These are phyloP conservation scores for Aspergillus bertholletiae DNA, from an alignment of 495 filamentous ascomycete genomes.

Conservation along the genomic window DNA sequence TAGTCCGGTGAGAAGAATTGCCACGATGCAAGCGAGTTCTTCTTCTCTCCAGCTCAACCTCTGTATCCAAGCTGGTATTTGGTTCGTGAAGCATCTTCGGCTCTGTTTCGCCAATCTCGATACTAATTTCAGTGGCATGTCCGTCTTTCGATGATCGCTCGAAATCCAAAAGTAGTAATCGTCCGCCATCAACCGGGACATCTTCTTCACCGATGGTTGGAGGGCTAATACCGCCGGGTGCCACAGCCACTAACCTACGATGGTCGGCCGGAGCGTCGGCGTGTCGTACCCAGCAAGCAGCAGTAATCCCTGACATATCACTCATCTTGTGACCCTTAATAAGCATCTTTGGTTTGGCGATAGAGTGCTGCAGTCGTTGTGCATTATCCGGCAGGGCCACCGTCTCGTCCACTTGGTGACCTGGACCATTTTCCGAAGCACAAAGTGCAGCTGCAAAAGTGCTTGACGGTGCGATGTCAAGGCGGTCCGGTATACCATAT, in stretches of 20 bases:
- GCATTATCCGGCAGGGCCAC: slow-evolving; percentile 21
- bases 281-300: slow-evolving; percentile 39
- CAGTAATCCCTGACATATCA: slow-evolving; percentile 41
- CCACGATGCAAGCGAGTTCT: slow-evolving; percentile 52
- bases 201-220: slow-evolving; percentile 66
- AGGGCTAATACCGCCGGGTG: slow-evolving; percentile 66
- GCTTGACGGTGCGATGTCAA: slow-evolving; percentile 50
- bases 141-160: slow-evolving; percentile 57
- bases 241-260: slow-evolving; percentile 65
- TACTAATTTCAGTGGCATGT: slow-evolving; percentile 49
- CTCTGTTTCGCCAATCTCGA: slow-evolving; percentile 71
- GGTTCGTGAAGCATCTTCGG: slow-evolving; percentile 71
- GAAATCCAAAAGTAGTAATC: slow-evolving; percentile 77
- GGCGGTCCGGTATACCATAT: slow-evolving; percentile 72
- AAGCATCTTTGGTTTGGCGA: slow-evolving; percentile 33
- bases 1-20: slow-evolving; percentile 18
- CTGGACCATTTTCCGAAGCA: slow-evolving; percentile 10
- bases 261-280: slow-evolving; percentile 5
- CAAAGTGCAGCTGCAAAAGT: slow-evolving; percentile 11
- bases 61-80: slow-evolving; percentile 70
- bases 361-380: slow-evolving; percentile 28
- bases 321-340: slow-evolving; percentile 36
- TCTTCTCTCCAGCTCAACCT: slow-evolving; percentile 77
- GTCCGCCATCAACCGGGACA: slow-evolving; percentile 77
- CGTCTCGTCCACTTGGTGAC: not conserved